Conservation (phyloP, 345 rosid species). For the Ricinus communis region DNA sequence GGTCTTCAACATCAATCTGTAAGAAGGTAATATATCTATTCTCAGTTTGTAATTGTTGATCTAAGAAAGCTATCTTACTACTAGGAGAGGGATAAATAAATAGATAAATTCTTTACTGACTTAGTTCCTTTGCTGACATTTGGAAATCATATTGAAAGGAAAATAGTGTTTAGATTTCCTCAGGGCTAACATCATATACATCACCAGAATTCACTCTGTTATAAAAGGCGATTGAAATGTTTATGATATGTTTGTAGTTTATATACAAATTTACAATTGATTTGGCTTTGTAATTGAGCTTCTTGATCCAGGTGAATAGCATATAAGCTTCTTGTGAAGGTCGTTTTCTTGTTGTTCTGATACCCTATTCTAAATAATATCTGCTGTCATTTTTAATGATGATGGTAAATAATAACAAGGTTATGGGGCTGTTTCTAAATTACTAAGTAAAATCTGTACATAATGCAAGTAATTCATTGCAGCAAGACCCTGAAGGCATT, state of each 20-base stretch:
- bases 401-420: not conserved
- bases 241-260: not conserved
- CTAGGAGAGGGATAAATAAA: not conserved
- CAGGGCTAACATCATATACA: not conserved
- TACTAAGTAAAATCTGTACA: not conserved
- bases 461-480: constrained; percentile 30
- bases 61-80: not conserved
- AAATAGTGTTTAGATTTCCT: not conserved
- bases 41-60: not conserved
- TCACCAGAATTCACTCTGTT: not conserved
- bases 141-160: not conserved
- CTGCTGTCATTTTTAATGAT: not conserved
- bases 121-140: not conserved
- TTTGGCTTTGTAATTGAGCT: not conserved
- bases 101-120: not conserved
- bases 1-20: constrained; percentile 73
- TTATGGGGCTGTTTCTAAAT: not conserved
- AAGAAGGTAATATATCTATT: constrained; percentile 57
- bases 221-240: too few relatives aligned
- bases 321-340: not conserved
- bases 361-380: not conserved
- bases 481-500: constrained; percentile 86
- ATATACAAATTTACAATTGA: not conserved
- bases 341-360: not conserved
- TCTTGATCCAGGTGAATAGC: not conserved